Evolutionary conservation across 257 asterid genomes (phyloP), one percentile per base, ranked within the genome.

Genomic region (Ophiorrhiza pumila): DNA sequence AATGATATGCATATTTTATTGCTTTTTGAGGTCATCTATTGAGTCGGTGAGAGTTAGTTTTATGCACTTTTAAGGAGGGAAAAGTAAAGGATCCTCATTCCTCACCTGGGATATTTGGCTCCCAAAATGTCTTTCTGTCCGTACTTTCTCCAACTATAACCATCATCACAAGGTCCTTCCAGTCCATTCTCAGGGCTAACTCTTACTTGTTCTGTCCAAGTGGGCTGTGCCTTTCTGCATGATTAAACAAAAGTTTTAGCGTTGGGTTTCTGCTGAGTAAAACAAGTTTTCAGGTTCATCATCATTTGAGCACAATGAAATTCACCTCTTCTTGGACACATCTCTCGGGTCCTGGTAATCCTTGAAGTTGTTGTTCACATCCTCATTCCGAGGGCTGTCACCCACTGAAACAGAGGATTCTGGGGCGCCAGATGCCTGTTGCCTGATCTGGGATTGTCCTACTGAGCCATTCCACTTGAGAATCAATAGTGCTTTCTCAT

Each of bases 71-170:
- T 12, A 67, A 55, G 76, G 73, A 49, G 49, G 46, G 17, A 61
- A 52, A 34, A 42, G 68, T 46, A 67, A 72, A 35, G 55, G 72
- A 63, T 50, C 65, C 49, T 69, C 41, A 80, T 85, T 50, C 65
- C 49, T 69, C 41, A 80, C 87, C 87, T 83, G 37, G 90, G 87
- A 74, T 81, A 74, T 69, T 79, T 85, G 27, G 90, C 88, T 72
- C 90, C 88, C 71, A 85, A 73, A 69, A 85, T 85, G 79, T 85
- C 88, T 62, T 85, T 85, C 72, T 85, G 90, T 8, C 90, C 90
- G 58, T 93, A 94, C 74, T 91, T 91, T 68, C 98, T 88, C 99
- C 99, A 94, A 76, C 92, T 90, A 71, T 73, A 86, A 47, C 97
- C 91, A 59, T 91, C 97, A 50, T 86, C 96, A 61, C 82, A 69